Evolutionary conservation across 306 rosid species (phyloP).

Genomic region (Citrullus amarus): DNA sequence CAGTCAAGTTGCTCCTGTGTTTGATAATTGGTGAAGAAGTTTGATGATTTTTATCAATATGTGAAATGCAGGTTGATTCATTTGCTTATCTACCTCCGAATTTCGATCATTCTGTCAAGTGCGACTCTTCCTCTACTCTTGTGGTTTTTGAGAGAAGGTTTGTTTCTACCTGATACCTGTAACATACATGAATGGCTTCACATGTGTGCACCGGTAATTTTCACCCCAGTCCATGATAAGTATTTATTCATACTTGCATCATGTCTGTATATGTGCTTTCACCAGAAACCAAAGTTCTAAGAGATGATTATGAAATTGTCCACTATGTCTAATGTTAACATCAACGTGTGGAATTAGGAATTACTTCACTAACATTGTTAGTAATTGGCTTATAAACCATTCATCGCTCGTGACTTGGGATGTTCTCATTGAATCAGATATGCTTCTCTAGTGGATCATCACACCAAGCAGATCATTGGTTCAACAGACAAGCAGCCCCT

Average conservation of each 20-base stretch:
- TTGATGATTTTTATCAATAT: conserved; percentile 11
- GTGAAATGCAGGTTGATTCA: conserved; percentile 59
- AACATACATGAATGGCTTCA: conserved; percentile 7
- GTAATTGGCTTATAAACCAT: neutral
- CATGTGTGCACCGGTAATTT: neutral
- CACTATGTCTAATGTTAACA: neutral
- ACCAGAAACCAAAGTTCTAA: neutral
- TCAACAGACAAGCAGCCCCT: conserved; percentile 75
- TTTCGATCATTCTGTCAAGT: conserved; percentile 49
- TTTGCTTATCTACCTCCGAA: conserved; percentile 79
- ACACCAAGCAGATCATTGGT: conserved; percentile 41
- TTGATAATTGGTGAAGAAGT: neutral
- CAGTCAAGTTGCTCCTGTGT: neutral
- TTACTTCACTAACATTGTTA: neutral
- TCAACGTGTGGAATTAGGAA: neutral
- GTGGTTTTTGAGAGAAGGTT: conserved; percentile 84
- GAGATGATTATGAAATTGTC: neutral
- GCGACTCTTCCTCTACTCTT: conserved; percentile 50
- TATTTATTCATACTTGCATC: neutral
- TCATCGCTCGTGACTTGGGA: neutral
- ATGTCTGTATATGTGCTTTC: neutral
- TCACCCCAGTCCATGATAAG: conserved; percentile 6
- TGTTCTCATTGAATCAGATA: conserved; percentile 29
- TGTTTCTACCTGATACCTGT: conserved; percentile 8
- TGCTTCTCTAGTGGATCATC: conserved; percentile 31